Evolutionary conservation across 805 yeast genomes (phyloP).

Genomic region (Lipomyces orientalis): DNA sequence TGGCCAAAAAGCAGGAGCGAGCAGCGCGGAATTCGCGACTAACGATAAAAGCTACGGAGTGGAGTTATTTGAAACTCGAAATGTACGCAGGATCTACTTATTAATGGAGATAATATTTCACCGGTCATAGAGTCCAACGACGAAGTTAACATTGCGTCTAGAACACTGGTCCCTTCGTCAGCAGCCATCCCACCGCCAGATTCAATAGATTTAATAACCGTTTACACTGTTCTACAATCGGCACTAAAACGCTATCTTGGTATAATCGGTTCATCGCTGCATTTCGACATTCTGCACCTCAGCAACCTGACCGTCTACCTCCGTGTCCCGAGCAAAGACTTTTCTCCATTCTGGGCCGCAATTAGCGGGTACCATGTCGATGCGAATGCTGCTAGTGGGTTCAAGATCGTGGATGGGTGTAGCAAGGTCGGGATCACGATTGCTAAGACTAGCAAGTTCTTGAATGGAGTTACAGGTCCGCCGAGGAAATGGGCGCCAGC

Average conservation of each 20-base stretch:
- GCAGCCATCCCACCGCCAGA: not conserved
- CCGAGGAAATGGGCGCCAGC: slow-evolving; percentile 27
- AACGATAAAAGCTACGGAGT: slow-evolving; percentile 18
- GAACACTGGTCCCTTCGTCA: slow-evolving; percentile 2
- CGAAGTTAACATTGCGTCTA: not conserved
- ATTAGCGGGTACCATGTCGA: slow-evolving; percentile 21
- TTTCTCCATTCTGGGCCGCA: slow-evolving; percentile 25
- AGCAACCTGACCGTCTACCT: not conserved
- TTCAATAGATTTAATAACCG: slow-evolving; percentile 20
- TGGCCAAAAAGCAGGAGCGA: not conserved
- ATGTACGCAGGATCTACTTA: slow-evolving; percentile 7
- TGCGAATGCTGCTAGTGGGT: not conserved
- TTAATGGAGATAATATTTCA: not conserved
- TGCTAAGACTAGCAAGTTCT: slow-evolving; percentile 9
- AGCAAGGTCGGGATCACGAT: slow-evolving; percentile 18
- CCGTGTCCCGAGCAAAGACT: slow-evolving; percentile 22
- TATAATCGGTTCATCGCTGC: slow-evolving; percentile 24
- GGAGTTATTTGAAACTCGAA: slow-evolving; percentile 19
- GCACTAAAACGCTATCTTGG: slow-evolving; percentile 28
- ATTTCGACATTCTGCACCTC: slow-evolving; percentile 22
- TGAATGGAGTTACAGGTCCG: slow-evolving; percentile 25
- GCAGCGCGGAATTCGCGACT: slow-evolving; percentile 1
- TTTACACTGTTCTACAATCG: slow-evolving; percentile 15
- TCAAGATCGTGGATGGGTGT: slow-evolving; percentile 12
- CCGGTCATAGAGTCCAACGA: not conserved